A percentile compares a stretch with the other conserved stretches of the same genome.
phyloP scores from a whole-genome alignment of 768 basidiomycete genomes.

The Coprinopsis marcescibilis region DNA sequence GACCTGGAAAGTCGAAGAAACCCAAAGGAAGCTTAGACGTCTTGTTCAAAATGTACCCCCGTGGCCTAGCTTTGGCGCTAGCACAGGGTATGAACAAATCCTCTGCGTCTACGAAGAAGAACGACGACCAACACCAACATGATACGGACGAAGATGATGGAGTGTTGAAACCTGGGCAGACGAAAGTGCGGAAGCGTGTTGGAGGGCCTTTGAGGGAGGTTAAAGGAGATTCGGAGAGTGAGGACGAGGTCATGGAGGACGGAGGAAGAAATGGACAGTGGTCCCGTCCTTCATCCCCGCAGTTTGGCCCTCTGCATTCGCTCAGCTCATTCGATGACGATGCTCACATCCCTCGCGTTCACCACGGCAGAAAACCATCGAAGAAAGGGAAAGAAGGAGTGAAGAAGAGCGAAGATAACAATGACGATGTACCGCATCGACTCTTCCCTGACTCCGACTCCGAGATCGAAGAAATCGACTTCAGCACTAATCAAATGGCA shows the following conservation, averaged over 20 bases:
- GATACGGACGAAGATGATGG: conserved; percentile 20
- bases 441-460: conserved; percentile 1
- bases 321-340: too few species aligned
- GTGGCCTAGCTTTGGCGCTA: conserved; percentile 6
- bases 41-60: conserved; percentile 10
- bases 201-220: conserved; percentile 33
- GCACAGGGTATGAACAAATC: not conserved
- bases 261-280: too few species aligned
- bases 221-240: conserved; percentile 60
- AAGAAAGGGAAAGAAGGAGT: conserved; percentile 63
- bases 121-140: too few species aligned
- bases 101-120: not conserved
- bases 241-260: conserved; percentile 20
- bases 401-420: conserved; percentile 18
- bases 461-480: conserved; percentile 12
- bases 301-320: too few species aligned
- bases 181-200: conserved; percentile 32
- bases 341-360: too few species aligned
- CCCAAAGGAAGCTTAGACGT: conserved; percentile 2
- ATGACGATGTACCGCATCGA: not conserved
- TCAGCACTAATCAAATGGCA: conserved; percentile 7
- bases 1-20: too few species aligned
- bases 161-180: conserved; percentile 47
- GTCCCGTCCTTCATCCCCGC: too few species aligned
- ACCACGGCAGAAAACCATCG: too few species aligned